A percentile compares a stretch with the other conserved stretches of the same genome.
Conservation (phyloP, 768 basidiomycete species). For the Kwoniella newhampshirensis region DNA sequence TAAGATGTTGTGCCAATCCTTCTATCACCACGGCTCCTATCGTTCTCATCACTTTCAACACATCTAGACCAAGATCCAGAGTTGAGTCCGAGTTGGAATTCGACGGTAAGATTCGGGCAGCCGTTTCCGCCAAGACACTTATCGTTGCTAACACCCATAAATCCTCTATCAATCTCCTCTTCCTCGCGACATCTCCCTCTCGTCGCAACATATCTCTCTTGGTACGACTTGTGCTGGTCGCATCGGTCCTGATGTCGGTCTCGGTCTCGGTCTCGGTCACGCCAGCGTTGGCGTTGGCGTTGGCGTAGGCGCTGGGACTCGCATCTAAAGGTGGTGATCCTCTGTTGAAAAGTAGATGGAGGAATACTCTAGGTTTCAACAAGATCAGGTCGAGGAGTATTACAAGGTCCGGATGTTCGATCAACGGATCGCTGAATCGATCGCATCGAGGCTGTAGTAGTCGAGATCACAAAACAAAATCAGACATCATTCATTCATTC, state of each 20-base stretch:
- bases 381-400: constrained; percentile 52
- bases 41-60: neutral
- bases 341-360: constrained; percentile 52
- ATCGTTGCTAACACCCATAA: constrained; percentile 1
- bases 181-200: neutral
- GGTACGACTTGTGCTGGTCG: neutral
- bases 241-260: neutral
- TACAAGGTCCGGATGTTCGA: constrained; percentile 51
- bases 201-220: neutral
- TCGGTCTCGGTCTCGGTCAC: neutral
- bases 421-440: constrained; percentile 50
- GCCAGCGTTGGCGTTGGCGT: neutral
- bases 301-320: neutral
- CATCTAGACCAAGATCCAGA: neutral
- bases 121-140: constrained; percentile 20
- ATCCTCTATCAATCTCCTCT: neutral
- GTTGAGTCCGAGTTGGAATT: neutral
- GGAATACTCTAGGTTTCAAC: constrained; percentile 51
- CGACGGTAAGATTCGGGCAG: constrained; percentile 9
- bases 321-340: constrained; percentile 34
- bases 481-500: neutral
- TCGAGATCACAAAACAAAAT: neutral
- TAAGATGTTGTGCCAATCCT: constrained; percentile 28
- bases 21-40: constrained; percentile 18
- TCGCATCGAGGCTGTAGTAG: constrained; percentile 38